Conservation (phyloP, 2,329 filamentous ascomycete genomes). For the Cercospora sesami region DNA sequence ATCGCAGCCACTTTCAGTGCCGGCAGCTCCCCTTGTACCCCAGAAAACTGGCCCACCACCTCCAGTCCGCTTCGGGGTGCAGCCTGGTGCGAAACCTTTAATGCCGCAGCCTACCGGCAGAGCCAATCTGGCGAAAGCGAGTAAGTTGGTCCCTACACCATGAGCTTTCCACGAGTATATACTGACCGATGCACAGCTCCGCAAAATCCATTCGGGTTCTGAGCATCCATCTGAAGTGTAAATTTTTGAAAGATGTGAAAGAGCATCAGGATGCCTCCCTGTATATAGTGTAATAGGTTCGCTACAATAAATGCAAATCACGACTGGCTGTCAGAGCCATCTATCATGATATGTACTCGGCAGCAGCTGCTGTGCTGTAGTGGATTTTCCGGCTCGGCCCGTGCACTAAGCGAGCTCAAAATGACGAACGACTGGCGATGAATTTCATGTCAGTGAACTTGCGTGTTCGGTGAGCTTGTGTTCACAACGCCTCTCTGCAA, state of each 20-base stretch:
- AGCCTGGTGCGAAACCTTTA: constrained; percentile 70
- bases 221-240: constrained; percentile 13
- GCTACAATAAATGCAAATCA: constrained; percentile 17
- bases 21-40: constrained; percentile 63
- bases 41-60: constrained; percentile 86
- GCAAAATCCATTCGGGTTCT: constrained; percentile 71
- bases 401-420: not conserved
- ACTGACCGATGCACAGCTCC: constrained; percentile 52
- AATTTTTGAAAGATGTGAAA: constrained; percentile 17
- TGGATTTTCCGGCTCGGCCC: not conserved
- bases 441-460: not conserved
- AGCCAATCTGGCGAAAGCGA: constrained; percentile 91
- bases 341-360: not conserved
- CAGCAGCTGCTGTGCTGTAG: not conserved
- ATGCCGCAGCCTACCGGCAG: constrained; percentile 83
- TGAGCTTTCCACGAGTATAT: not conserved
- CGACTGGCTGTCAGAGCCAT: not conserved
- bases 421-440: constrained; percentile 4
- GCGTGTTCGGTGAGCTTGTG: not conserved
- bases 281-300: constrained; percentile 29
- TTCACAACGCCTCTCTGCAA: constrained; percentile 5
- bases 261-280: constrained; percentile 21
- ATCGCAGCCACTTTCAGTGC: constrained; percentile 36
- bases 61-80: constrained; percentile 83
- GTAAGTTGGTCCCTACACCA: constrained; percentile 62